Percentiles rank a stretch among this genome's conserved stretches.
phyloP scores from a whole-genome alignment of 2,329 filamentous ascomycete species.

The Exophiala viscosa region DNA sequence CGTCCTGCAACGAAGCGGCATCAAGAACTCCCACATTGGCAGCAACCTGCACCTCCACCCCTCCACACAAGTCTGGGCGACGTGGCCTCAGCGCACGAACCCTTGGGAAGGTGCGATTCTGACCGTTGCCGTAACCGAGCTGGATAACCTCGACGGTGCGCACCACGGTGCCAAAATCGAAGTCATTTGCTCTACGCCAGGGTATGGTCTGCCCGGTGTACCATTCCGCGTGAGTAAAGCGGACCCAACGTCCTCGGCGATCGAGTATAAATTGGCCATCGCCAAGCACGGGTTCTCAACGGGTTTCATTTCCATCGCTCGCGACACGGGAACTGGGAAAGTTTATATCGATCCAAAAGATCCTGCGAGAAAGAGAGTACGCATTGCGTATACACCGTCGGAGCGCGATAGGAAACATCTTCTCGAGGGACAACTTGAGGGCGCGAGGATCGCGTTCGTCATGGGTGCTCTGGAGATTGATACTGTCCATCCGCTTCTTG shows the following conservation, averaged over 20 bases:
- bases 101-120: conserved; percentile 64
- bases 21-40: conserved; percentile 79
- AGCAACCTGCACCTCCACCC: conserved; percentile 80
- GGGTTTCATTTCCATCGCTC: conserved; percentile 68
- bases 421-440: conserved; percentile 66
- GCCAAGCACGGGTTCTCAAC: conserved; percentile 67
- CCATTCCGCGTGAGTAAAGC: conserved; percentile 55
- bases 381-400: conserved; percentile 68
- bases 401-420: conserved; percentile 68
- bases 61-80: conserved; percentile 35
- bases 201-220: conserved; percentile 10
- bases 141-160: conserved; percentile 74
- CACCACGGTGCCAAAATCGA: conserved; percentile 84
- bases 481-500: conserved; percentile 58
- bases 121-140: conserved; percentile 70
- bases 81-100: conserved; percentile 24
- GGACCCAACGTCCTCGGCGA: conserved; percentile 41
- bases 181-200: conserved; percentile 42
- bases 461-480: conserved; percentile 78
- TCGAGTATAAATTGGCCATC: conserved; percentile 68
- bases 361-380: conserved; percentile 59
- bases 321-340: conserved; percentile 71
- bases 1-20: conserved; percentile 70
- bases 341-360: conserved; percentile 74
- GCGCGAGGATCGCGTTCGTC: conserved; percentile 73